Evolutionary conservation across 345 rosid species (phyloP), one percentile per base, ranked within the genome.

Genomic region (Anacardium occidentale): DNA sequence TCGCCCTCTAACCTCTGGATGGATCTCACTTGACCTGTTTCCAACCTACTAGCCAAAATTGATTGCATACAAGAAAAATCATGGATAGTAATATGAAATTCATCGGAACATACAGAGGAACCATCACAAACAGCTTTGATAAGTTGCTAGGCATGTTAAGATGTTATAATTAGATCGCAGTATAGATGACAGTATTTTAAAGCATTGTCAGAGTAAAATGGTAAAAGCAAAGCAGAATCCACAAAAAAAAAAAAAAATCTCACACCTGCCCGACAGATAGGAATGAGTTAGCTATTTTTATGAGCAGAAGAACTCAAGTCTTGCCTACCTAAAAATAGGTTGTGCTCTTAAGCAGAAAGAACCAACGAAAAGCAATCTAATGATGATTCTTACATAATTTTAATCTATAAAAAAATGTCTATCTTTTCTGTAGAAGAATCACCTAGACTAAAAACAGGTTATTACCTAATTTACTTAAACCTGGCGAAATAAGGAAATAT

Each of bases 81-180:
- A n/a, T n/a, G n/a, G n/a, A n/a, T n/a, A n/a, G n/a, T n/a, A n/a
- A n/a, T n/a, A n/a, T n/a, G n/a, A n/a, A n/a, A n/a, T n/a, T n/a
- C n/a, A n/a, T n/a, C n/a, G n/a, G n/a, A n/a, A n/a, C n/a, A n/a
- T n/a, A n/a, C n/a, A n/a, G n/a, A n/a, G n/a, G n/a, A n/a, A n/a
- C n/a, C n/a, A n/a, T n/a, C n/a, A n/a, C 10, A 13, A 62, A 10
- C 65, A 57, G 62, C 24, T 47, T 14, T 32, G 45, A 32, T 4
- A 64, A 25, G 57, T 51, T 45, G 32, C 62, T 65, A 44, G 47
- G 56, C 37, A 48, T 66, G 65, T 66, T 15, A 4, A 57, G 24
- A 45, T 29, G 64, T 45, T 17, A 29, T 26, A 57, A 47, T 13
- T 7, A 20, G 5, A 56, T 66, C 7, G 18, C 15, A 25, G 32